These are phyloP conservation scores for Paradendryphiella salina DNA, from an alignment of 2,329 filamentous ascomycete species.

Conservation along the genomic window DNA sequence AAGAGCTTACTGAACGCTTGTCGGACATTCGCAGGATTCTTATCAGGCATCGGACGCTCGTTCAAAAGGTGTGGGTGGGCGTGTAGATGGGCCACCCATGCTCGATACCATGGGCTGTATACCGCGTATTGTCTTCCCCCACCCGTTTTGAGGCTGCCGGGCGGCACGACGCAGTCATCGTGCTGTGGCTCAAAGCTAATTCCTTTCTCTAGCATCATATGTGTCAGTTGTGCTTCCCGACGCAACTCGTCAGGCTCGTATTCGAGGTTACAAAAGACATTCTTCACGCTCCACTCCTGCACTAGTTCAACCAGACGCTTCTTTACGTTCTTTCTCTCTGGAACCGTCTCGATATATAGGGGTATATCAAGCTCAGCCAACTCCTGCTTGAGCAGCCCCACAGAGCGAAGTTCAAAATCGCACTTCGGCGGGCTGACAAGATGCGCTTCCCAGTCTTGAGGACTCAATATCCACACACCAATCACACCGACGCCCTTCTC, in stretches of 20 bases:
- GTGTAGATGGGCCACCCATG: conserved; percentile 76
- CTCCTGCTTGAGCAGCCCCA: conserved; percentile 67
- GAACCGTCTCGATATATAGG: conserved; percentile 72
- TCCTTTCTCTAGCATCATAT: conserved; percentile 62
- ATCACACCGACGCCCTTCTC: conserved; percentile 72
- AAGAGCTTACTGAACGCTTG: conserved; percentile 53
- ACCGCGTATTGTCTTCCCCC: conserved; percentile 79
- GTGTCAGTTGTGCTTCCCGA: conserved; percentile 70
- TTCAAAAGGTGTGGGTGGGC: conserved; percentile 69
- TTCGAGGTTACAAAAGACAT: conserved; percentile 82
- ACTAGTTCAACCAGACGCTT: conserved; percentile 66
- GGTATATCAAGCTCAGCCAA: conserved; percentile 75
- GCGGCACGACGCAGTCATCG: conserved; percentile 81
- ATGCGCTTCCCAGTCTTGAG: conserved; percentile 84
- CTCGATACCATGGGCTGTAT: conserved; percentile 78
- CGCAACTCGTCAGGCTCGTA: conserved; percentile 91
- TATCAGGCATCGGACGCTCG: conserved; percentile 59
- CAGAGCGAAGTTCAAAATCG: conserved; percentile 76
- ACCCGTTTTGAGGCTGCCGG: conserved; percentile 68
- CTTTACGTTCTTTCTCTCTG: conserved; percentile 65
- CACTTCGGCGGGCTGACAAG: conserved; percentile 71
- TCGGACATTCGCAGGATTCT: conserved; percentile 58
- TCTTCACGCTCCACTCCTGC: conserved; percentile 70
- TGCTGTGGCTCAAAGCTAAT: conserved; percentile 73
- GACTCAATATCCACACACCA: conserved; percentile 76